Conservation (phyloP, 2,329 filamentous ascomycete genomes). For the Scleromitrula shiraiana region DNA sequence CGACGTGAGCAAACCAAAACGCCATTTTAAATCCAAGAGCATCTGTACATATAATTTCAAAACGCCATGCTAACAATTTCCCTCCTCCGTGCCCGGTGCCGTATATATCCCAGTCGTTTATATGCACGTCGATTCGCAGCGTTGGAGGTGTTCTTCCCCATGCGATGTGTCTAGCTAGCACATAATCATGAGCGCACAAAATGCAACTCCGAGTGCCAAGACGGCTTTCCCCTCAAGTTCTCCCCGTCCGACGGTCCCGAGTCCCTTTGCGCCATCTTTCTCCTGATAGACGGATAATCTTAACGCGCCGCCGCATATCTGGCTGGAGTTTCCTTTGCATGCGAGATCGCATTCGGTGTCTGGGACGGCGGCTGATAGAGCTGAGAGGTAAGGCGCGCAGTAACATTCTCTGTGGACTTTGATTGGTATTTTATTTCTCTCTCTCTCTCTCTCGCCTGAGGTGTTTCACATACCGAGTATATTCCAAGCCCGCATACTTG, state of each 20-base stretch:
- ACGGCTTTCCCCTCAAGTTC: background rate
- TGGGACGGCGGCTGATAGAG: background rate
- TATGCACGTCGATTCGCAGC: too few relatives aligned
- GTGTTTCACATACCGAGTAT: slow-evolving; percentile 20
- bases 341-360: slow-evolving; percentile 1
- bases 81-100: too few relatives aligned
- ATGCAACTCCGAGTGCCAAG: background rate
- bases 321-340: slow-evolving; percentile 1
- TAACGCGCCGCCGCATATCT: slow-evolving; percentile 5
- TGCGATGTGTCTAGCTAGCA: too few relatives aligned
- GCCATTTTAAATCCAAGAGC: too few relatives aligned
- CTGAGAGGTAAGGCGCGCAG: background rate
- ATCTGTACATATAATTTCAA: too few relatives aligned
- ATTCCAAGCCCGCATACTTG: slow-evolving; percentile 25
- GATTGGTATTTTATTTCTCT: background rate
- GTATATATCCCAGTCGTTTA: too few relatives aligned
- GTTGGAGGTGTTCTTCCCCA: too few relatives aligned
- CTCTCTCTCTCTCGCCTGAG: background rate
- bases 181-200: background rate
- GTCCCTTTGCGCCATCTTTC: background rate
- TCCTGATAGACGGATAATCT: slow-evolving; percentile 1
- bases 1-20: too few relatives aligned
- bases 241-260: background rate
- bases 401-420: slow-evolving; percentile 1
- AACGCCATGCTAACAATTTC: too few relatives aligned